A percentile compares a stretch with the other conserved stretches of the same genome.
These are phyloP conservation scores for Neckera pumila DNA, from an alignment of 225 moss, liverwort and hornwort genomes.

Conservation along the genomic window DNA sequence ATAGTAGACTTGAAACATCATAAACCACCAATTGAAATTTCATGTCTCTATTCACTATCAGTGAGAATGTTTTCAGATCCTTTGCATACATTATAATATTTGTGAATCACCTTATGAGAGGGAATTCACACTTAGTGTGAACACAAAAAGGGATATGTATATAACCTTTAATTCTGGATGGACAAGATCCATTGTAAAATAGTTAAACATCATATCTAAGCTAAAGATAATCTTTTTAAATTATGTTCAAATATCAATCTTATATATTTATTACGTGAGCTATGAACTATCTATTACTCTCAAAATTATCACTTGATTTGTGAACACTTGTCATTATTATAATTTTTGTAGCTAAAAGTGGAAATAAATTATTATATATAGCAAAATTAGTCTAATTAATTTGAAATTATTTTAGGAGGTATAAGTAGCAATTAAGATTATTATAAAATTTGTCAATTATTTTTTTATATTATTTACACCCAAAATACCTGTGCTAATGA, in stretches of 20 bases:
- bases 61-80: accelerated
- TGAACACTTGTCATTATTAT: neutral
- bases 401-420: neutral
- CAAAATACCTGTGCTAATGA: accelerated
- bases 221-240: neutral
- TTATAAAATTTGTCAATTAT: neutral
- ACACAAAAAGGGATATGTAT: accelerated
- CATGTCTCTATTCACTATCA: no score
- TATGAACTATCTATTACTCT: accelerated
- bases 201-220: neutral
- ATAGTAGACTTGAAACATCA: no score
- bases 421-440: neutral
- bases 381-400: accelerated
- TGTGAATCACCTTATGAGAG: accelerated
- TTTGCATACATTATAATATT: neutral
- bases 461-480: neutral
- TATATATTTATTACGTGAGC: accelerated
- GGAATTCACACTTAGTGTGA: neutral
- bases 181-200: neutral
- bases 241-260: neutral
- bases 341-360: neutral
- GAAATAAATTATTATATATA: neutral
- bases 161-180: accelerated
- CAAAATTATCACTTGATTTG: neutral
- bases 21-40: no score